These are phyloP conservation scores for Zoysia japonica DNA, from an alignment of 176 grass and related monocot species.

Conservation along the genomic window DNA sequence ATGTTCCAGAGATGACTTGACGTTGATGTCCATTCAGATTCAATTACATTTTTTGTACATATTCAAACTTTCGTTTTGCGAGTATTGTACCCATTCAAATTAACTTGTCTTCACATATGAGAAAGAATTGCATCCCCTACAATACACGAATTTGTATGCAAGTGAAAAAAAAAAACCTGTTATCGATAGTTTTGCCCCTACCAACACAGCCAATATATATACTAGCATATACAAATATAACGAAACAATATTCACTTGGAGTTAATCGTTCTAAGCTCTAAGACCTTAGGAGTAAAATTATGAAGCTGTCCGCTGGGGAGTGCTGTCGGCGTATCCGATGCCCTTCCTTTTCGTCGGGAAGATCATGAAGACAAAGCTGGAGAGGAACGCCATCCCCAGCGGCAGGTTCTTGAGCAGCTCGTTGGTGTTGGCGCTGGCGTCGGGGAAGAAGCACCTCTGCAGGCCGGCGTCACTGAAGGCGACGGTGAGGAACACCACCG, in stretches of 20 bases:
- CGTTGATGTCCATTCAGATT: too few species aligned
- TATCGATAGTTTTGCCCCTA: too few species aligned
- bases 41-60: too few species aligned
- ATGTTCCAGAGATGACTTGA: too few species aligned
- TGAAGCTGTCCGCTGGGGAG: neutral
- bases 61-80: too few species aligned
- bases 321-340: slow-evolving; percentile 35
- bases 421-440: neutral
- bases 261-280: neutral
- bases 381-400: slow-evolving; percentile 39
- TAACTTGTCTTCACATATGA: too few species aligned
- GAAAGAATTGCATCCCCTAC: too few species aligned
- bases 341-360: slow-evolving; percentile 54
- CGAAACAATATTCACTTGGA: neutral
- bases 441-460: slow-evolving; percentile 44
- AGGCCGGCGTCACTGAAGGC: slow-evolving; percentile 43
- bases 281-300: neutral
- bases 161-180: too few species aligned
- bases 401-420: slow-evolving; percentile 52
- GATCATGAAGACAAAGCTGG: slow-evolving; percentile 52
- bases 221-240: neutral
- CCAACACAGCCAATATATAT: too few species aligned
- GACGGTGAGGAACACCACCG: slow-evolving; percentile 42
- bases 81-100: too few species aligned
- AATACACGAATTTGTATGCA: too few species aligned